Conservation (phyloP, 352 stramenopile genomes). For the Phytopythium aichiense region DNA sequence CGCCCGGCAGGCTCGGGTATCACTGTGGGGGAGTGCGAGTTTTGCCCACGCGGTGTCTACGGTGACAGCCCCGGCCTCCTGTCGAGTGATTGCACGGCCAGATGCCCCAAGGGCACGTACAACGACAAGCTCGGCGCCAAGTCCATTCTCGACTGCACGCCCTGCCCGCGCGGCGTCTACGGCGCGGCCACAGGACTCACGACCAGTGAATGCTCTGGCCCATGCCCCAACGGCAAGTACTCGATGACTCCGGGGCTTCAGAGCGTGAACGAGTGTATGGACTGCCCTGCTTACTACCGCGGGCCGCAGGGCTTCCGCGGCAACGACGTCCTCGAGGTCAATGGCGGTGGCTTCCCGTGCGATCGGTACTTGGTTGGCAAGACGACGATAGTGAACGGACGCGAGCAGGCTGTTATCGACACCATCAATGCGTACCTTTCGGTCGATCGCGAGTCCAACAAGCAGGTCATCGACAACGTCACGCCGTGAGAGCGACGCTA, state of each 20-base stretch:
- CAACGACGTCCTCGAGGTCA: conserved; percentile 33
- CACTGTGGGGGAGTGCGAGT: conserved; percentile 54
- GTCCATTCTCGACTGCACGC: conserved; percentile 63
- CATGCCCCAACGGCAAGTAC: conserved; percentile 69
- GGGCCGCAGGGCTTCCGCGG: conserved; percentile 52
- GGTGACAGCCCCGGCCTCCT: conserved; percentile 58
- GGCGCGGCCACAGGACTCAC: conserved; percentile 51
- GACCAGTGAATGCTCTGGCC: conserved; percentile 35
- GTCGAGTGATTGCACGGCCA: conserved; percentile 54
- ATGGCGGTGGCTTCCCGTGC: conserved; percentile 55
- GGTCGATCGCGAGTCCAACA: background rate
- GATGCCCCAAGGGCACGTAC: conserved; percentile 49
- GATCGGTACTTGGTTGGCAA: conserved; percentile 50
- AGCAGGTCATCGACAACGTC: conserved; percentile 5
- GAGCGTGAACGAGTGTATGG: conserved; percentile 49
- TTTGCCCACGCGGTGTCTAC: conserved; percentile 71
- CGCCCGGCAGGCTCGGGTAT: conserved; percentile 36
- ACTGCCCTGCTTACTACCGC: conserved; percentile 52
- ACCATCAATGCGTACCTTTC: conserved; percentile 2
- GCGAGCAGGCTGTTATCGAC: conserved; percentile 4
- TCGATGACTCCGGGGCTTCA: conserved; percentile 51
- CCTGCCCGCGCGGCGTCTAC: conserved; percentile 58
- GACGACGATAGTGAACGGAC: conserved; percentile 37
- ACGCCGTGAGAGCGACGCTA: background rate
- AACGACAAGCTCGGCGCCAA: conserved; percentile 50